Percentiles rank a stretch among this genome's conserved stretches.
Conservation (phyloP, 2,329 filamentous ascomycete species). For the Furcasterigmium sp. region DNA sequence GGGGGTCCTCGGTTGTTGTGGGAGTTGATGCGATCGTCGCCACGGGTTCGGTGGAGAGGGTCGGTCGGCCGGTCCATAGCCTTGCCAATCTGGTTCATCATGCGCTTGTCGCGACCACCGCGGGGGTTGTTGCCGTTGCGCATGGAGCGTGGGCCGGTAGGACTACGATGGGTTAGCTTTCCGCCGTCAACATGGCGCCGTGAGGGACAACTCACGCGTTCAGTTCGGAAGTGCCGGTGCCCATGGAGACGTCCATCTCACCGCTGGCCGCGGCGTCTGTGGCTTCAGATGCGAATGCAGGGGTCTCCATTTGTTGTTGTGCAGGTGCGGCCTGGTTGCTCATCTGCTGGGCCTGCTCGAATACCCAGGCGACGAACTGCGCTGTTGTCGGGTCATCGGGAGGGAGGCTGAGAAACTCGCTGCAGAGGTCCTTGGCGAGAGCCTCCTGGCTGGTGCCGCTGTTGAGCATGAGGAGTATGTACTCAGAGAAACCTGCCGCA, state of each 20-base stretch:
- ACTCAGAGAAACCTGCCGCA: slow-evolving; percentile 84
- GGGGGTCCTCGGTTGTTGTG: slow-evolving; percentile 64
- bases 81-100: slow-evolving; percentile 81
- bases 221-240: slow-evolving; percentile 33
- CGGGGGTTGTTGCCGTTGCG: slow-evolving; percentile 57
- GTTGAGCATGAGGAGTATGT: slow-evolving; percentile 94
- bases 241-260: slow-evolving; percentile 70
- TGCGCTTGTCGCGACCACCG: slow-evolving; percentile 67
- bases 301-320: slow-evolving; percentile 19
- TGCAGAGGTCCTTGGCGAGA: slow-evolving; percentile 81
- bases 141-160: slow-evolving; percentile 94
- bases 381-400: slow-evolving; percentile 78
- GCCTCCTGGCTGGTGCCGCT: slow-evolving; percentile 92
- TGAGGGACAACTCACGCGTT: slow-evolving; percentile 49
- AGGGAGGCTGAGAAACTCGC: slow-evolving; percentile 76
- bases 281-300: slow-evolving; percentile 25
- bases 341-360: slow-evolving; percentile 71
- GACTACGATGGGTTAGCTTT: slow-evolving; percentile 55
- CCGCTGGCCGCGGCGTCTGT: slow-evolving; percentile 13
- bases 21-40: slow-evolving; percentile 73
- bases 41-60: slow-evolving; percentile 75
- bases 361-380: slow-evolving; percentile 90
- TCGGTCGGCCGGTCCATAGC: slow-evolving; percentile 75
- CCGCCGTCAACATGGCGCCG: slow-evolving; percentile 4
- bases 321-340: slow-evolving; percentile 56